Conservation (phyloP, 129 eudicot genomes). For the Flaveria linearis region DNA sequence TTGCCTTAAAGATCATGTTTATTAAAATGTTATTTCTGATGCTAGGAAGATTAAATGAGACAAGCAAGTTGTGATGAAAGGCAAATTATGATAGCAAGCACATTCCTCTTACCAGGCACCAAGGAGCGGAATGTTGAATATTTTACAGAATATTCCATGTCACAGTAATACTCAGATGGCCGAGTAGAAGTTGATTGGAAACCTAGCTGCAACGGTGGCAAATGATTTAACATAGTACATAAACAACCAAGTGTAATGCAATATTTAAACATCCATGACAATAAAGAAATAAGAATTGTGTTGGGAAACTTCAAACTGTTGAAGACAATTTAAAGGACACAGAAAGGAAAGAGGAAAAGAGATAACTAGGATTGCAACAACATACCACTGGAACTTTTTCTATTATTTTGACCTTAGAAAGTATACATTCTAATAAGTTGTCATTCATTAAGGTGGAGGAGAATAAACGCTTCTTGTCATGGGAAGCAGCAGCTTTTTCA, state of each 20-base stretch:
- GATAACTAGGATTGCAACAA: constrained; percentile 29
- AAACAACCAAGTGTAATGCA: constrained; percentile 21
- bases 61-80: constrained; percentile 8
- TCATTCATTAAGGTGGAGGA: constrained; percentile 79
- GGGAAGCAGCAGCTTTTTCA: constrained; percentile 63
- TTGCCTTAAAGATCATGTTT: constrained; percentile 14
- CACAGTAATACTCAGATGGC: constrained; percentile 73
- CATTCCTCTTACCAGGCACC: constrained; percentile 51
- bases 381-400: constrained; percentile 59
- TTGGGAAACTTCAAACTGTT: constrained; percentile 10
- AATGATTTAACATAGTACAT: not conserved
- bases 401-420: constrained; percentile 67
- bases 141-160: constrained; percentile 91
- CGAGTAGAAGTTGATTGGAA: constrained; percentile 38
- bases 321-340: constrained; percentile 1
- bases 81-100: constrained; percentile 12
- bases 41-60: constrained; percentile 17
- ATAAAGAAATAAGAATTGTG: constrained; percentile 2
- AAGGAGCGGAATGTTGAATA: constrained; percentile 83
- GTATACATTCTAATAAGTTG: constrained; percentile 74
- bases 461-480: constrained; percentile 80
- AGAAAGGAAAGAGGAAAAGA: not conserved
- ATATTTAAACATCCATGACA: constrained; percentile 18
- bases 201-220: constrained; percentile 54
- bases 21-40: constrained; percentile 23